These are phyloP conservation scores for Musa balbisiana DNA, from an alignment of 202 grass and related monocot genomes.

Conservation along the genomic window DNA sequence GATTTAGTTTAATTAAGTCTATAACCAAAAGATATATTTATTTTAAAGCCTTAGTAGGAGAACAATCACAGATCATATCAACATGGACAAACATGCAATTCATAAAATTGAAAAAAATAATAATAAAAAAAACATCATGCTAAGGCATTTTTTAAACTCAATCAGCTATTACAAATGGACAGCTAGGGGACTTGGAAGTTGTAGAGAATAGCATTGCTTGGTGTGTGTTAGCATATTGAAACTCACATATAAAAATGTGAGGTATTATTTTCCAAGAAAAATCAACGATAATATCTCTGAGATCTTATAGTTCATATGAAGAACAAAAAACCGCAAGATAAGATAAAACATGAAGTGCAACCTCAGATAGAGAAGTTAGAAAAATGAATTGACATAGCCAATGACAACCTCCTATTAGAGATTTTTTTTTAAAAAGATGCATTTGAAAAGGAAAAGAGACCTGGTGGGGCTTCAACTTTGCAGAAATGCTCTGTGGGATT, in stretches of 20 bases:
- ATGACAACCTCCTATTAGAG: not conserved
- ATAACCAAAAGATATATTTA: too few relatives aligned
- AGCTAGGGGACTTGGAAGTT: too few relatives aligned
- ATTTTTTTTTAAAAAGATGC: constrained; percentile 1
- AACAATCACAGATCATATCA: too few relatives aligned
- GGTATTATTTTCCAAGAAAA: not conserved
- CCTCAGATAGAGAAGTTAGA: not conserved
- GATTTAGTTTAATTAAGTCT: too few relatives aligned
- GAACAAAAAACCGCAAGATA: not conserved
- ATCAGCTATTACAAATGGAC: too few relatives aligned
- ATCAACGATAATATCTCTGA: not conserved
- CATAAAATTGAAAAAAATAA: too few relatives aligned
- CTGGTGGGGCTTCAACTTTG: constrained; percentile 89
- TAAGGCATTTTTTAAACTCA: too few relatives aligned
- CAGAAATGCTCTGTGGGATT: constrained; percentile 85
- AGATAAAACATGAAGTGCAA: not conserved
- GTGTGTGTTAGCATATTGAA: not conserved
- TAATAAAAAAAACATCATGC: too few relatives aligned
- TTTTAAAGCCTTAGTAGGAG: too few relatives aligned
- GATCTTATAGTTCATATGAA: not conserved
- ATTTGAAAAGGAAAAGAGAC: constrained; percentile 24
- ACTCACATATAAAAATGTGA: not conserved
- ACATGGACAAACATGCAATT: too few relatives aligned
- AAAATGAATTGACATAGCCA: constrained; percentile 4
- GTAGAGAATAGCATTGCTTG: not conserved